phyloP scores from a whole-genome alignment of 257 asterid genomes.

The Solanum chilense region DNA sequence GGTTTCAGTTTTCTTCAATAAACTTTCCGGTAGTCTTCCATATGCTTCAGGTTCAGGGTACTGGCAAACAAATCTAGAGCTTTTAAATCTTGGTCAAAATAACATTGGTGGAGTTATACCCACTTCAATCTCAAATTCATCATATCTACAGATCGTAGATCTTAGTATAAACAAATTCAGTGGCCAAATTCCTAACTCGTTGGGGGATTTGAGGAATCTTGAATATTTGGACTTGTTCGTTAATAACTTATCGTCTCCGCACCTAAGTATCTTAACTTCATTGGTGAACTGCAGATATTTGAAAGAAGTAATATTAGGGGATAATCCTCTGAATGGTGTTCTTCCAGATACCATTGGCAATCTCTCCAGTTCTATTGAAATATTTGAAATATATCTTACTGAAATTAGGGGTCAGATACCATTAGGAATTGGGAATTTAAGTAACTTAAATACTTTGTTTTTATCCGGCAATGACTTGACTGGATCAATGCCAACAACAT shows the following conservation, averaged over 20 bases:
- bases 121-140: conserved; percentile 7
- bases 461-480: conserved; percentile 10
- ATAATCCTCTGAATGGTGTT: conserved; percentile 13
- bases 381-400: background rate
- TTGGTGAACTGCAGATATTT: conserved; percentile 9
- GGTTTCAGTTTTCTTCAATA: background rate
- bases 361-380: conserved; percentile 2
- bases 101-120: conserved; percentile 15
- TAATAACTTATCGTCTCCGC: background rate
- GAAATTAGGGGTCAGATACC: conserved; percentile 15
- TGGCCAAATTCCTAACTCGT: conserved; percentile 13
- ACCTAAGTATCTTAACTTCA: background rate
- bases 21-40: conserved; percentile 15
- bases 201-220: conserved; percentile 8
- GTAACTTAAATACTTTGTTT: conserved; percentile 5
- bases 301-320: background rate
- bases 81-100: conserved; percentile 9
- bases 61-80: background rate
- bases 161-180: conserved; percentile 6
- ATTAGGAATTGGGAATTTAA: conserved; percentile 22
- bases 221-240: background rate
- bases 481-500: conserved; percentile 11
- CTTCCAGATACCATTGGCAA: conserved; percentile 19
- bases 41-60: background rate
- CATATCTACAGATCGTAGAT: background rate